Conservation (phyloP, 495 filamentous ascomycete genomes). For the Xylaria telfairii region DNA sequence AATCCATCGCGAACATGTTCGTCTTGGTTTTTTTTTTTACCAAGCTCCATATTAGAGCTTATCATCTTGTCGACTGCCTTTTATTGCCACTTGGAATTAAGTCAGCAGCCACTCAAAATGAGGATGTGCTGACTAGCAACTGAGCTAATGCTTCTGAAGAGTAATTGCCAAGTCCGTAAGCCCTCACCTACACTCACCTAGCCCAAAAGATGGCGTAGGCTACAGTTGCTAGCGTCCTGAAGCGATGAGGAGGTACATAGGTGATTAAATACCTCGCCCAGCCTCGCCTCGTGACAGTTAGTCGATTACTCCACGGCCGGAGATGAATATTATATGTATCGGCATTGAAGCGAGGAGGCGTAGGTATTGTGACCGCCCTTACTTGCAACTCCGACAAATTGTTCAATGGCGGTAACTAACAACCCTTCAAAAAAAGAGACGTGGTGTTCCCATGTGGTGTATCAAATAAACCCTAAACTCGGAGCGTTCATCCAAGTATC, state of each 20-base stretch:
- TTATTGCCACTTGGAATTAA: constrained; percentile 1
- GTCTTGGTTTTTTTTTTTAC: not conserved
- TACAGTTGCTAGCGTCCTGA: not conserved
- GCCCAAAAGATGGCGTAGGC: not conserved
- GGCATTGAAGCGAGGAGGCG: not conserved
- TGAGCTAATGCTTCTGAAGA: constrained; percentile 3
- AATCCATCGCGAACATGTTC: not conserved
- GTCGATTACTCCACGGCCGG: not conserved
- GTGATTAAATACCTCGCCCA: not conserved
- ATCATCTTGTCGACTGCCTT: not conserved
- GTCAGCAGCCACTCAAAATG: constrained; percentile 16
- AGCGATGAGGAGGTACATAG: too few species aligned
- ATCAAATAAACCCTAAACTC: not conserved
- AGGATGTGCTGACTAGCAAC: constrained; percentile 16
- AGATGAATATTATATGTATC: not conserved
- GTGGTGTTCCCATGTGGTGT: not conserved
- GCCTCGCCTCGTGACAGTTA: not conserved
- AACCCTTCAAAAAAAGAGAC: not conserved
- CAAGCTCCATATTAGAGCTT: constrained; percentile 1
- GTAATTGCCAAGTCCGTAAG: constrained; percentile 19
- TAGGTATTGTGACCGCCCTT: not conserved
- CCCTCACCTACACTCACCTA: not conserved
- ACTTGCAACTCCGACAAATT: not conserved
- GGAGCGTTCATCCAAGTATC: not conserved
- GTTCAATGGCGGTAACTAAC: not conserved